These are phyloP conservation scores for Puccinia hordei DNA, from an alignment of 1,284 basidiomycete genomes.

Conservation along the genomic window DNA sequence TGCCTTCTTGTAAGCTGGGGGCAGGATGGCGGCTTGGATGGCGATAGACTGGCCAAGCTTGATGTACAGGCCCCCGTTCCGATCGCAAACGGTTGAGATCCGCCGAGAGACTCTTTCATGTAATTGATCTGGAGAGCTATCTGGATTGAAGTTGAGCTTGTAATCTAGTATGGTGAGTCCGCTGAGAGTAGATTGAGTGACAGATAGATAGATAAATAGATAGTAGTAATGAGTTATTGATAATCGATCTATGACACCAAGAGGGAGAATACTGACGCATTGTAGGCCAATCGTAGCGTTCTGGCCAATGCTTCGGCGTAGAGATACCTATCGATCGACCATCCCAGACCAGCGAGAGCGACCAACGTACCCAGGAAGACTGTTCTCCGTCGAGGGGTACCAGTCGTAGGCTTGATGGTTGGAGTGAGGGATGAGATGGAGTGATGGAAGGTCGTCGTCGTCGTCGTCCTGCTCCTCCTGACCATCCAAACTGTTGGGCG, in stretches of 20 bases:
- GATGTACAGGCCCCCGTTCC: constrained; percentile 83
- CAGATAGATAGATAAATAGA: too few species aligned
- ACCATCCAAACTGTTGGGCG: too few species aligned
- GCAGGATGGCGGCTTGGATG: constrained; percentile 78
- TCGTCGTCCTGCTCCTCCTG: too few species aligned
- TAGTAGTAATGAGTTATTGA: too few species aligned
- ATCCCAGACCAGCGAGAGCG: background rate
- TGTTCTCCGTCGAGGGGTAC: background rate
- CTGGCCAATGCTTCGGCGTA: constrained; percentile 30
- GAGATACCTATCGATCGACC: constrained; percentile 26
- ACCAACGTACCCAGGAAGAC: background rate
- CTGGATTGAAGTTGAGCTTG: constrained; percentile 76
- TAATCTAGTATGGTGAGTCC: constrained; percentile 57
- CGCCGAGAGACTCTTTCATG: constrained; percentile 79
- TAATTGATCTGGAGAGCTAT: constrained; percentile 66
- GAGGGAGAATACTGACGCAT: constrained; percentile 24
- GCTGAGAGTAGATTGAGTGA: background rate
- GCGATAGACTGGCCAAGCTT: constrained; percentile 76
- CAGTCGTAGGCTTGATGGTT: background rate
- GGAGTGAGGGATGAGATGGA: too few species aligned
- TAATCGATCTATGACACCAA: too few species aligned
- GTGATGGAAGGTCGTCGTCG: too few species aligned
- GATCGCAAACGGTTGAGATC: constrained; percentile 72
- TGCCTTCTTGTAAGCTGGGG: constrained; percentile 75
- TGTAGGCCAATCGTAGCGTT: constrained; percentile 30